Evolutionary conservation across 371 early-diverging fungal genomes (phyloP).

Genomic region (Mortierella sp.): DNA sequence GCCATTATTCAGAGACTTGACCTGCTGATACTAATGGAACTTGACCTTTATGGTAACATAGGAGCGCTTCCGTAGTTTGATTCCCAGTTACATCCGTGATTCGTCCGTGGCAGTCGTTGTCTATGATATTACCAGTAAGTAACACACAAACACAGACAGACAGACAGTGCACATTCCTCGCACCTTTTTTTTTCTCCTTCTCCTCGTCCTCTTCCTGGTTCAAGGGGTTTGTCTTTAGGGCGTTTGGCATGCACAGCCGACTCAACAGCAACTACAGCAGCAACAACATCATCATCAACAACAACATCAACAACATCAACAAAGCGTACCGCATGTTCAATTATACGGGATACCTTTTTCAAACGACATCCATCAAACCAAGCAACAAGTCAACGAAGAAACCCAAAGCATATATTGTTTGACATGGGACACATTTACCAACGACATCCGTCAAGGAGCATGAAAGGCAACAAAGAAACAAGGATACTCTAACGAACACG

Average conservation of each 20-base stretch:
- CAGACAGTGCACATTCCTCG: slow-evolving; percentile 4
- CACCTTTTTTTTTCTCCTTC: no score
- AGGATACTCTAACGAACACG: background rate
- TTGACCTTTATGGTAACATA: slow-evolving; percentile 60
- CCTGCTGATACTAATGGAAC: background rate
- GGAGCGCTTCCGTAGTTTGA: slow-evolving; percentile 96
- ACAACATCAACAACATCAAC: no score
- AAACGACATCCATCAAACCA: no score
- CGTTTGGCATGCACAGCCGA: background rate
- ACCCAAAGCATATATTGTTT: no score
- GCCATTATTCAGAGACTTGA: background rate
- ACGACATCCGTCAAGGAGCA: no score
- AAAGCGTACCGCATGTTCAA: no score
- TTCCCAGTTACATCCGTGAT: slow-evolving; percentile 99
- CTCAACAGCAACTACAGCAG: no score
- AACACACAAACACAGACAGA: background rate
- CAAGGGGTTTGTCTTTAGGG: background rate
- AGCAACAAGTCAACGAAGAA: background rate
- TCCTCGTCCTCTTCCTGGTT: background rate
- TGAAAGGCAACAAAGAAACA: no score
- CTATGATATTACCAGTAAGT: slow-evolving; percentile 94
- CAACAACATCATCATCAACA: no score
- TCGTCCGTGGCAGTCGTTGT: slow-evolving; percentile 99
- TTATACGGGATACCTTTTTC: no score
- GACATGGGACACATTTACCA: background rate